Base-by-base conservation (phyloP, 352 stramenopile genomes). In the Phytophthora palmivora region DNA sequence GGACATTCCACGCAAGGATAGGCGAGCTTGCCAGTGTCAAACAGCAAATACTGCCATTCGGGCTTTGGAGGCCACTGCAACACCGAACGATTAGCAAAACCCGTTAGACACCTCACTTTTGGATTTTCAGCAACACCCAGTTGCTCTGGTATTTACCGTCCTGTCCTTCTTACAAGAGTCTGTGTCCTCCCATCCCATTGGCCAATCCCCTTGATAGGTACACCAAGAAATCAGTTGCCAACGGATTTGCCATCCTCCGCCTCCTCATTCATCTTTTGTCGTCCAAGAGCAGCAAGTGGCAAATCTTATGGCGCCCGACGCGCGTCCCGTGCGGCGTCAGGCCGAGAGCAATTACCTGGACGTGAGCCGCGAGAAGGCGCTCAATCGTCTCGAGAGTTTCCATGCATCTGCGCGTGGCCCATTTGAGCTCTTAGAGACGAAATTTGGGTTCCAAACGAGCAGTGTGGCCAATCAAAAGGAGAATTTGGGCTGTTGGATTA, bases 401-500 rank as follows among this genome's bases (percentile, higher is more conserved):
- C 82, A 76, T 49, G 66, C 47, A 7, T 8, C 53, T 4, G 46
- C 63, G 19, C 37, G 37, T 0, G 87, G 86, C 4, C 70, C 89
- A 12, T 94, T 95, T 56, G 84, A 88, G 62, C 66, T 87, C 42
- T 72, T 95, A n/a, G 79, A 93, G 57, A 41, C 42, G 58, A 92
- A 93, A 48, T 92, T 94, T 44, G 85, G 85, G 36, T 96, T 96
- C 78, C 87, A 96, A 56, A 37, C 43, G 26, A 84, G 76, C 50
- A 90, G 71, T 36, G 79, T 93, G 10, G 72, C 70, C 19, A 96
- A 96, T 60, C 87, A 96, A 67, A 92, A 92, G 59, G 87, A 96
- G 57, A 89, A 96, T 58, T 70, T 96, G 45, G 85, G 81, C 22
- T 91, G 87, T 50, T 92, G 85, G 78, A 80, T 96, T 49, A 84